These are phyloP conservation scores for Passalora sequoiae DNA, from an alignment of 2,329 filamentous ascomycete genomes.

Conservation along the genomic window DNA sequence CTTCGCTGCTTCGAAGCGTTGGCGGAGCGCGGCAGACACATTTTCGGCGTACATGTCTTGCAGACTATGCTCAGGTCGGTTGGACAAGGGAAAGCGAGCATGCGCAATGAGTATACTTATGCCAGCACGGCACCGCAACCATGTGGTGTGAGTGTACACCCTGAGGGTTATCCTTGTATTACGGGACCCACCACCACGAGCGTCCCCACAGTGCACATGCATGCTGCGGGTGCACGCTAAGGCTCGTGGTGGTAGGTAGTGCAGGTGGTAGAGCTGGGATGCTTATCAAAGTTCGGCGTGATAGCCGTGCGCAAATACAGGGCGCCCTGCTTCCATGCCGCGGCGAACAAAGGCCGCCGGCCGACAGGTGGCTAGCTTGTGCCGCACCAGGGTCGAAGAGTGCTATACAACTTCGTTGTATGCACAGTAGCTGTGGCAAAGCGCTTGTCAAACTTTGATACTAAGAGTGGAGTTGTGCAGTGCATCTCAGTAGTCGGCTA, in stretches of 20 bases:
- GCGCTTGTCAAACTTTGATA: too few species aligned
- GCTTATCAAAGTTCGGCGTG: background rate
- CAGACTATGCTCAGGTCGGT: too few species aligned
- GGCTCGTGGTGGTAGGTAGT: too few species aligned
- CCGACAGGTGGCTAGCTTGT: background rate
- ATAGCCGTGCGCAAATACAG: background rate
- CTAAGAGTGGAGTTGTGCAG: too few species aligned
- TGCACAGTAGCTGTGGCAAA: too few species aligned
- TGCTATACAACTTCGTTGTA: too few species aligned
- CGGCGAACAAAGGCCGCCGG: constrained; percentile 2
- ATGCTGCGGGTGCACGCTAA: too few species aligned
- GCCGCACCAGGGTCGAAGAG: too few species aligned
- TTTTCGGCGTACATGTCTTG: constrained; percentile 3
- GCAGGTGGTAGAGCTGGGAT: background rate
- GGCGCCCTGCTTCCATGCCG: background rate
- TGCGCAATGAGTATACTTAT: too few species aligned
- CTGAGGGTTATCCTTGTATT: constrained; percentile 3
- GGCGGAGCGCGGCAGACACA: constrained; percentile 23
- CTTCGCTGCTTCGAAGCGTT: constrained; percentile 31
- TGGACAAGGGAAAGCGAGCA: too few species aligned
- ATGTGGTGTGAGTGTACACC: background rate
- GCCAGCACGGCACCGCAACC: too few species aligned
- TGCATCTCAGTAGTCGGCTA: too few species aligned
- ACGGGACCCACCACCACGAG: background rate
- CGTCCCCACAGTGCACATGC: background rate